Evolutionary conservation across 192 early-diverging fungal genomes (phyloP), one percentile per base, ranked within the genome.

Genomic region (Coemansia asiatica): DNA sequence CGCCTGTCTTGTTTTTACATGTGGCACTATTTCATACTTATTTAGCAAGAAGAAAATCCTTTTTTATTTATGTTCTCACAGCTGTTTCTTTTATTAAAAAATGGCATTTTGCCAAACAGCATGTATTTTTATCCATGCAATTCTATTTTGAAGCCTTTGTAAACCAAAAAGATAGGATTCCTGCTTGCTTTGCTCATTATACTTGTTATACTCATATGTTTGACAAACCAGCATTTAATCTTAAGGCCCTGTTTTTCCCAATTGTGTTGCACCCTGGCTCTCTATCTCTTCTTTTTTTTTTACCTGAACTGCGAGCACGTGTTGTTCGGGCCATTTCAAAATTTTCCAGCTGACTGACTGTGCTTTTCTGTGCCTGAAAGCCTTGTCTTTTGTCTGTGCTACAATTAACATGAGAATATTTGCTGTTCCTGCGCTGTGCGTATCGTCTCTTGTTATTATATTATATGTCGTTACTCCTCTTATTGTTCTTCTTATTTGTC

Each of bases 11-110:
- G 5, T 3, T 44, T 44, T 10, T 33, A 33, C 8, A 8, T 33
- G 31, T 44, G 12, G 40, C 16, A 44, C 40, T 44, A 44, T 44
- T 44, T 44, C 40, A 3, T 44, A 13, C 16, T 33, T 6, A 8
- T 44, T 44, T 44, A 16, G 40, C 40, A 44, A 15, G 4, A 8
- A 44, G 40, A 44, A 44, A 44, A 44, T 44, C 40, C 40, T 44
- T 44, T n/a, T 33, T 33, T 33, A 33, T 33, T 33, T 33, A 33
- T 44, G 40, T 44, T 44, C 40, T 44, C 40, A 44, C 40, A 10
- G 40, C 16, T 15, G 16, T 53, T 63, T 47, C 28, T 63, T 53
- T 55, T 33, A 21, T 47, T 33, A 44, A 44, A 13, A 44, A 44
- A 13, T 16, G 16, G 16, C 13, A 36, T 6, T 10, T 36, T 36